Evolutionary conservation across 2,329 filamentous ascomycete genomes (phyloP), one percentile per base, ranked within the genome.

Genomic region (Aureobasidium pullulans): DNA sequence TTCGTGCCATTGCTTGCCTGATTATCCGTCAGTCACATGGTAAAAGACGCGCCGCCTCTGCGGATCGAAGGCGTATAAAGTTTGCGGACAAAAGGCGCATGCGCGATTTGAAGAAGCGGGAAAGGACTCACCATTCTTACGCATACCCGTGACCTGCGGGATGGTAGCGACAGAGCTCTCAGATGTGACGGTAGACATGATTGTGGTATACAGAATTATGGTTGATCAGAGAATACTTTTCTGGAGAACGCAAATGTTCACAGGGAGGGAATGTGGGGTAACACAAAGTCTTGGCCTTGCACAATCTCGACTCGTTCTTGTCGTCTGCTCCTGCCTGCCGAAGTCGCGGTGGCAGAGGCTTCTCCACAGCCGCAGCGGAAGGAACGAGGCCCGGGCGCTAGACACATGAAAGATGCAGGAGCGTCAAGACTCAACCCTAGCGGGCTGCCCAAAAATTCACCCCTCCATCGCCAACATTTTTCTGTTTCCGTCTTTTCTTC

Each of bases 1-100:
- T 57, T 81, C 79, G 72, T 95, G 91, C 94, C 94, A 99, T 78
- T 96, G 89, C 78, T 97, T 96, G 71, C 94, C 94, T 96, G 70
- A 2, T n/a, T 3, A 19, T 19, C 9, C 8, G 31, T 47, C 19
- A 57, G 40, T 37, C 29, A 40, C 1, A 9, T 4, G 15, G 16
- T 31, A 43, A 15, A 5, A 9, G 37, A 23, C 31, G 13, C 11
- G 31, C 10, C 16, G 8, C 8, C 13, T 39, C 19, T 13, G 49
- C 36, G 8, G 19, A 40, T 29, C 5, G n/a, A 43, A 31, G 10
- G 53, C 19, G 39, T 23, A 36, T 34, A 34, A 56, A 19, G 39
- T 23, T 23, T 11, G n/a, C 28, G 4, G 19, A 40, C 9, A 53
- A 42, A 42, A 50, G 29, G 31, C 15, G 49, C 37, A 53, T 42